These are phyloP conservation scores for Fusarium sp. DNA, from an alignment of 2,329 filamentous ascomycete genomes.

Conservation along the genomic window DNA sequence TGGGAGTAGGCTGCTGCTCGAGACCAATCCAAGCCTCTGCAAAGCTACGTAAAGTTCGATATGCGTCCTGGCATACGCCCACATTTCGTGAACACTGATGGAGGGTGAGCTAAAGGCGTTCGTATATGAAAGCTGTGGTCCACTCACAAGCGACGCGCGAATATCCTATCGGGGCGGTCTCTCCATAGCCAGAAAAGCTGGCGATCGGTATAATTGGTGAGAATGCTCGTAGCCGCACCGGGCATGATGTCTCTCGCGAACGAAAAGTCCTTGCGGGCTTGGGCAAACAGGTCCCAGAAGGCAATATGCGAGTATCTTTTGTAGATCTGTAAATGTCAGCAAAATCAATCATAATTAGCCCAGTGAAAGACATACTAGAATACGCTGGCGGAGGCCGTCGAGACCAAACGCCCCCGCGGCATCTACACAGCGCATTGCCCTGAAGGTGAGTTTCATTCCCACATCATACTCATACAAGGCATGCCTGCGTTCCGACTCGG, in stretches of 20 bases:
- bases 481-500: slow-evolving; percentile 54
- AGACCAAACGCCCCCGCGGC: slow-evolving; percentile 61
- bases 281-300: slow-evolving; percentile 55
- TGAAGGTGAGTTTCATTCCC: slow-evolving; percentile 51
- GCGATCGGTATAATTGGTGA: slow-evolving; percentile 45
- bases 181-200: slow-evolving; percentile 41
- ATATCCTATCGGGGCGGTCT: slow-evolving; percentile 33
- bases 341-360: not conserved
- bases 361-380: slow-evolving; percentile 54
- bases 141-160: slow-evolving; percentile 44
- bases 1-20: slow-evolving; percentile 54
- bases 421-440: slow-evolving; percentile 47
- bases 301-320: slow-evolving; percentile 58
- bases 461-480: slow-evolving; percentile 57
- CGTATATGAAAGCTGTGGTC: not conserved
- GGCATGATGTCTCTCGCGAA: slow-evolving; percentile 46
- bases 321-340: slow-evolving; percentile 56
- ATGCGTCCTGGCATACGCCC: slow-evolving; percentile 58
- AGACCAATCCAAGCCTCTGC: slow-evolving; percentile 59
- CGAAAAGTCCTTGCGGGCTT: slow-evolving; percentile 43
- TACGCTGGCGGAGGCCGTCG: slow-evolving; percentile 60
- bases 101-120: slow-evolving; percentile 17
- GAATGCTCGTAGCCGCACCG: slow-evolving; percentile 45
- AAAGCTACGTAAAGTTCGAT: slow-evolving; percentile 61
- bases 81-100: slow-evolving; percentile 45